Percentiles rank a stretch among this genome's conserved stretches.
phyloP scores from a whole-genome alignment of 169 alveolate species.

The Cryptosporidium bovis region DNA sequence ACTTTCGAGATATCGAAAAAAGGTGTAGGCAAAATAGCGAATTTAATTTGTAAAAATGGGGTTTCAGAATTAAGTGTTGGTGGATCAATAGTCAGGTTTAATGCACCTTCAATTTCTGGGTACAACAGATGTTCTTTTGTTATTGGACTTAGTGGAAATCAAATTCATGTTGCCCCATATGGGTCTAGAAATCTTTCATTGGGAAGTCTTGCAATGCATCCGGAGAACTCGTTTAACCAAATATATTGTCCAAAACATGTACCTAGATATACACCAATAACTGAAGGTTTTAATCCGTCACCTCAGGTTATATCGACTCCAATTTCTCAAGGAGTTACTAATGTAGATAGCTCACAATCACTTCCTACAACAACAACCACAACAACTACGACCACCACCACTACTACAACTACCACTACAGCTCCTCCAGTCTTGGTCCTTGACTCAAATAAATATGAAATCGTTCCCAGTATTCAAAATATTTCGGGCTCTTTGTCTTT shows the following conservation, averaged over 20 bases:
- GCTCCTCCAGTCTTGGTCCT: constrained; percentile 37
- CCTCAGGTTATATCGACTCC: constrained; percentile 49
- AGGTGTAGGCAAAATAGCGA: constrained; percentile 9
- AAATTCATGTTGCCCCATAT: constrained; percentile 34
- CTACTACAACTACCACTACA: constrained; percentile 67
- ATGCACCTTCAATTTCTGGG: constrained; percentile 34
- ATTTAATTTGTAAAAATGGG: constrained; percentile 24
- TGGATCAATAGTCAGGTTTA: constrained; percentile 9
- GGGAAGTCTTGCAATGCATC: constrained; percentile 30
- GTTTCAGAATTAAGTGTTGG: constrained; percentile 2
- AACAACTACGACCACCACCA: constrained; percentile 41
- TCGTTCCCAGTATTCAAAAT: constrained; percentile 72
- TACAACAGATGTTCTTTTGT: constrained; percentile 32
- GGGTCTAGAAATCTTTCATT: constrained; percentile 41
- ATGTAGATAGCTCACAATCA: constrained; percentile 29
- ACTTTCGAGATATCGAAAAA: neutral
- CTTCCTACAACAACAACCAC: constrained; percentile 69
- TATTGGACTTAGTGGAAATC: constrained; percentile 31
- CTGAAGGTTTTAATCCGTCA: constrained; percentile 27
- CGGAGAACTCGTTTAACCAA: constrained; percentile 9
- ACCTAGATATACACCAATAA: constrained; percentile 29
- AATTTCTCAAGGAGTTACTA: constrained; percentile 45
- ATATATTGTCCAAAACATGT: neutral
- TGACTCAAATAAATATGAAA: constrained; percentile 19
- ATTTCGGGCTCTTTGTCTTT: constrained; percentile 55